Evolutionary conservation across 2,329 filamentous ascomycete genomes (phyloP), one percentile per base, ranked within the genome.

Genomic region (Fusarium sp.): DNA sequence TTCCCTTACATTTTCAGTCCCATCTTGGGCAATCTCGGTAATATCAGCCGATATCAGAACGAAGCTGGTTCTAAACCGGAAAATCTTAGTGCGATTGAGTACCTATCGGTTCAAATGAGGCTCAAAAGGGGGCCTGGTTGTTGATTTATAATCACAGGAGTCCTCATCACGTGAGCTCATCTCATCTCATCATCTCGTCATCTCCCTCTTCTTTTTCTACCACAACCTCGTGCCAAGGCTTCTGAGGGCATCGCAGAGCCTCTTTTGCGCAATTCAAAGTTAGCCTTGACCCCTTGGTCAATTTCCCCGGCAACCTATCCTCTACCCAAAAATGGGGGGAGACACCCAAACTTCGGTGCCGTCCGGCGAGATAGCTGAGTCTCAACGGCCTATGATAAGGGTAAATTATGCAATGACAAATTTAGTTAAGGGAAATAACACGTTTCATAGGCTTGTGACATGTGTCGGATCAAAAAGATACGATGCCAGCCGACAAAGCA

Each of bases 401-500:
- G 48, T 31, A 8, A 29, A 2, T 31, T 2, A 7, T 18, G 7
- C 16, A 29, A 6, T n/a, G 10, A 6, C 2, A 8, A 7, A 7
- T 18, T 4, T 31, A 2, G 11, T 20, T 6, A 7, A 8, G 27
- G 18, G 3, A 18, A 31, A n/a, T 52, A 52, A 52, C 48, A 52
- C 11, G 11, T 5, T 35, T 16, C 6, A 39, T 29, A 79, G 74
- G 76, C 76, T 2, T 80, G 79, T 65, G 79, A 81, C 62, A 70
- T 72, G 68, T 81, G 79, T 58, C 72, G 79, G 6, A 79, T 77
- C 68, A 81, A 81, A 61, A 81, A 81, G 71, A 81, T 78, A 33
- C 75, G 78, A 13, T 81, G 80, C 62, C 72, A 78, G 48, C 69
- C 76, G 11, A 77, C 72, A 9, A 50, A 39, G 14, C 65, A 76